phyloP scores from a whole-genome alignment of 2,329 filamentous ascomycete genomes.

The Westerdykella aurantiaca region DNA sequence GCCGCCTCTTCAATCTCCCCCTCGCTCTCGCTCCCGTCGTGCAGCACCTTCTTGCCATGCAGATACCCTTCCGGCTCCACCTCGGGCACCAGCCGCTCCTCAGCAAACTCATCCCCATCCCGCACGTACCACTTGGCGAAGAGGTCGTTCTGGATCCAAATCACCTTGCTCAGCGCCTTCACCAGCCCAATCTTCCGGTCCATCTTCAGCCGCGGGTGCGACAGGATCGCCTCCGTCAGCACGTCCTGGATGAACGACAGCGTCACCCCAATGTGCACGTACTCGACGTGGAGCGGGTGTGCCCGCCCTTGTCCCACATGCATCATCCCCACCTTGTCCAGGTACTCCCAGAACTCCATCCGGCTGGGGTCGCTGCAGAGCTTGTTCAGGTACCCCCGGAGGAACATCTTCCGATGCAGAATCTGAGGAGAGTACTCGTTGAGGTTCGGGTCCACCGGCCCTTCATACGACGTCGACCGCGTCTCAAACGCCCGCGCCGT shows the following conservation, averaged over 20 bases:
- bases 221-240: constrained; percentile 69
- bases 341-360: constrained; percentile 76
- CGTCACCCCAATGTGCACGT: constrained; percentile 68
- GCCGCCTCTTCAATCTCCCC: constrained; percentile 24
- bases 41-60: constrained; percentile 31
- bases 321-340: constrained; percentile 82
- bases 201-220: constrained; percentile 60
- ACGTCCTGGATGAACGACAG: constrained; percentile 73
- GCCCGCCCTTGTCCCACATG: constrained; percentile 69
- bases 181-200: constrained; percentile 66
- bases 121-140: constrained; percentile 77
- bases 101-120: constrained; percentile 57
- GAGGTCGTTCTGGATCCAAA: constrained; percentile 84
- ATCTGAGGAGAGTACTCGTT: constrained; percentile 69
- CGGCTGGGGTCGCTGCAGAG: constrained; percentile 68
- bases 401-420: constrained; percentile 69
- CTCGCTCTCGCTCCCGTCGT: constrained; percentile 25
- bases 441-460: constrained; percentile 58
- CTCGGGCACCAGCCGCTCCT: constrained; percentile 38
- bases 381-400: constrained; percentile 67
- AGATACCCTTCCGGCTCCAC: constrained; percentile 35
- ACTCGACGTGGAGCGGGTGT: constrained; percentile 71
- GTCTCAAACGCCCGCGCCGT: constrained; percentile 70
- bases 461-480: constrained; percentile 57
- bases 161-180: constrained; percentile 71